Percentiles rank a stretch among this genome's conserved stretches.
These are phyloP conservation scores for Byssoonygena ceratinophila DNA, from an alignment of 2,329 filamentous ascomycete species.

Conservation along the genomic window DNA sequence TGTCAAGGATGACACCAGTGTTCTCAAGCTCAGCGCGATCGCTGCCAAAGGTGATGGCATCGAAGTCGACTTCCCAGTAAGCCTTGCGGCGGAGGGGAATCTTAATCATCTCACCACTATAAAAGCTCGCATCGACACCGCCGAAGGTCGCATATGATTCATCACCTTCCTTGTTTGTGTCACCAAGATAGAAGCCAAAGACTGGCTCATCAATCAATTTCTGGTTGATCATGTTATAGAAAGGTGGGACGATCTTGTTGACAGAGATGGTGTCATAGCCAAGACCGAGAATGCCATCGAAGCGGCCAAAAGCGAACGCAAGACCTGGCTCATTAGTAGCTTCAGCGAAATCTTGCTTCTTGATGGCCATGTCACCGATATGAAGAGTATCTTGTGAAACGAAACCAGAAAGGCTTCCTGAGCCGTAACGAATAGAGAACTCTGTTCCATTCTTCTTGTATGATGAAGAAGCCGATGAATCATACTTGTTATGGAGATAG, in stretches of 20 bases:
- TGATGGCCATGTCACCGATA: slow-evolving; percentile 81
- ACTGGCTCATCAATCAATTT: slow-evolving; percentile 80
- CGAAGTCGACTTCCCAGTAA: slow-evolving; percentile 98
- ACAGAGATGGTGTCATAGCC: slow-evolving; percentile 96
- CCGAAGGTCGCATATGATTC: slow-evolving; percentile 85
- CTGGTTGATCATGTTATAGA: slow-evolving; percentile 92
- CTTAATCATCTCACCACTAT: slow-evolving; percentile 76
- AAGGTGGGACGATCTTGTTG: slow-evolving; percentile 85
- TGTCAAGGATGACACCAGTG: slow-evolving; percentile 95
- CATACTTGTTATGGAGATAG: slow-evolving; percentile 95
- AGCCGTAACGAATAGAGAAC: slow-evolving; percentile 93
- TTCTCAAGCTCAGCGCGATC: slow-evolving; percentile 79
- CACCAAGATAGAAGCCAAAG: slow-evolving; percentile 91
- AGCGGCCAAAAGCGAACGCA: slow-evolving; percentile 93
- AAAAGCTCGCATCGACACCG: slow-evolving; percentile 72
- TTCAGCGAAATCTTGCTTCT: slow-evolving; percentile 90
- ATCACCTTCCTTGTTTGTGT: slow-evolving; percentile 57
- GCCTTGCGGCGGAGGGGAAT: slow-evolving; percentile 96
- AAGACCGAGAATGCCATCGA: slow-evolving; percentile 91
- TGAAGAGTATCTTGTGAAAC: slow-evolving; percentile 77
- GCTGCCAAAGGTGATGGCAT: slow-evolving; percentile 80
- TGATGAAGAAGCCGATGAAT: slow-evolving; percentile 75
- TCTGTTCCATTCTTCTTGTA: slow-evolving; percentile 89
- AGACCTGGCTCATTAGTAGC: slow-evolving; percentile 91
- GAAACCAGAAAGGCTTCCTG: slow-evolving; percentile 84